Evolutionary conservation across 2,329 filamentous ascomycete genomes (phyloP).

Genomic region (Xylaria sp.): DNA sequence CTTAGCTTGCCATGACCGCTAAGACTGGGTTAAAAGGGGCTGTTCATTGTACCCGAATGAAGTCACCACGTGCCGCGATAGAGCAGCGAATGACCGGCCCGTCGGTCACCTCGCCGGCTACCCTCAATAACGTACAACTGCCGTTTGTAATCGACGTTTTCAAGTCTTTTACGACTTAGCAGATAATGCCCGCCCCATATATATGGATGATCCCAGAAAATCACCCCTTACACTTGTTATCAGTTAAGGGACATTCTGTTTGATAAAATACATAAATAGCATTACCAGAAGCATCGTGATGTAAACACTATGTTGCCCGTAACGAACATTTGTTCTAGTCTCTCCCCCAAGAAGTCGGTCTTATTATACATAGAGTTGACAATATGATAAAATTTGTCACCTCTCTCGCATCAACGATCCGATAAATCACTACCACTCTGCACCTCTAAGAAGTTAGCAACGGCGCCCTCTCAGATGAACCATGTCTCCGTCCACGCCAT

Average conservation of each 20-base stretch:
- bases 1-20: background rate
- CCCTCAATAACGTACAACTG: background rate
- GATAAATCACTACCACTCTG: background rate
- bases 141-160: background rate
- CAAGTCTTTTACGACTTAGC: background rate
- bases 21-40: background rate
- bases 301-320: background rate
- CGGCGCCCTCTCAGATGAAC: conserved; percentile 49
- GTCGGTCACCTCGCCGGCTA: background rate
- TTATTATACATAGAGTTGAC: background rate
- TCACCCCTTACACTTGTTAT: background rate
- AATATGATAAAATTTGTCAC: background rate
- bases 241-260: background rate
- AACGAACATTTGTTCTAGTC: background rate
- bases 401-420: background rate
- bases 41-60: background rate
- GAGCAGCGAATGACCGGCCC: background rate
- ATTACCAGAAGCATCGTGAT: background rate
- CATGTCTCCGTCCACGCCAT: conserved; percentile 29
- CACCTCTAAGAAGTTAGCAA: conserved; percentile 41
- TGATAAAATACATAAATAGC: background rate
- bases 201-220: background rate
- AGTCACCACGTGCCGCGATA: background rate
- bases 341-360: background rate
- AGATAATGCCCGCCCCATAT: background rate